phyloP scores from a whole-genome alignment of 2,329 filamentous ascomycete genomes.

The Mycosphaerella arachidis region DNA sequence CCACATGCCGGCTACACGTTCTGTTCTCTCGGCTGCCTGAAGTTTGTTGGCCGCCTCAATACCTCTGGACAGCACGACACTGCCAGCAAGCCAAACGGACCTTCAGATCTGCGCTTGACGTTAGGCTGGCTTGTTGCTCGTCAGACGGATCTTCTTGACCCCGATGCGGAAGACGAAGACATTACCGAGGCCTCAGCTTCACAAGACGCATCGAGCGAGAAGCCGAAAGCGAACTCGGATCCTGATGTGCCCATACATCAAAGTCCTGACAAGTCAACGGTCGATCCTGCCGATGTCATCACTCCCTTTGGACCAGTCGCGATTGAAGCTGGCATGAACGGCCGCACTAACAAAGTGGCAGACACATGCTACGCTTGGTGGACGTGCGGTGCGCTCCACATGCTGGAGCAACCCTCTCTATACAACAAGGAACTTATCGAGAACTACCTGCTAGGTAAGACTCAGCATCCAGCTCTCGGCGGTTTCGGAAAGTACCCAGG shows the following conservation, averaged over 20 bases:
- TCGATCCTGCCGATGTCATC: slow-evolving; percentile 9
- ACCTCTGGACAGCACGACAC: slow-evolving; percentile 1
- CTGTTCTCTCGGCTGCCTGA: slow-evolving; percentile 74
- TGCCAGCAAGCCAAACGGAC: slow-evolving; percentile 20
- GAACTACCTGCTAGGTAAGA: slow-evolving; percentile 77
- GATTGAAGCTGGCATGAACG: slow-evolving; percentile 68
- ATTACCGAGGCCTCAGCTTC: background rate
- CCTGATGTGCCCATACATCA: slow-evolving; percentile 19
- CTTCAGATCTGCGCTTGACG: slow-evolving; percentile 37
- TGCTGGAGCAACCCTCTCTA: slow-evolving; percentile 19
- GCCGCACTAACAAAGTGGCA: slow-evolving; percentile 81
- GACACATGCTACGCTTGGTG: slow-evolving; percentile 98
- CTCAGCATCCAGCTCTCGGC: slow-evolving; percentile 70
- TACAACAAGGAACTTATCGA: slow-evolving; percentile 35
- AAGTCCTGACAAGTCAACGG: slow-evolving; percentile 19
- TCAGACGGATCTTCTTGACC: slow-evolving; percentile 39
- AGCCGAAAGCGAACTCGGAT: background rate
- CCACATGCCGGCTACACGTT: slow-evolving; percentile 89
- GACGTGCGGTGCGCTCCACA: slow-evolving; percentile 61
- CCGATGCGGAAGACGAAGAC: slow-evolving; percentile 32
- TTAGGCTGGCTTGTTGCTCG: slow-evolving; percentile 45
- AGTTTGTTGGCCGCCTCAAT: slow-evolving; percentile 64
- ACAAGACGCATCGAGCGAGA: background rate
- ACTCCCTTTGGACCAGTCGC: slow-evolving; percentile 8
- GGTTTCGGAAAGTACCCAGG: slow-evolving; percentile 46